Conservation (phyloP, 1,284 basidiomycete species). For the Vanrija pseudolonga region DNA sequence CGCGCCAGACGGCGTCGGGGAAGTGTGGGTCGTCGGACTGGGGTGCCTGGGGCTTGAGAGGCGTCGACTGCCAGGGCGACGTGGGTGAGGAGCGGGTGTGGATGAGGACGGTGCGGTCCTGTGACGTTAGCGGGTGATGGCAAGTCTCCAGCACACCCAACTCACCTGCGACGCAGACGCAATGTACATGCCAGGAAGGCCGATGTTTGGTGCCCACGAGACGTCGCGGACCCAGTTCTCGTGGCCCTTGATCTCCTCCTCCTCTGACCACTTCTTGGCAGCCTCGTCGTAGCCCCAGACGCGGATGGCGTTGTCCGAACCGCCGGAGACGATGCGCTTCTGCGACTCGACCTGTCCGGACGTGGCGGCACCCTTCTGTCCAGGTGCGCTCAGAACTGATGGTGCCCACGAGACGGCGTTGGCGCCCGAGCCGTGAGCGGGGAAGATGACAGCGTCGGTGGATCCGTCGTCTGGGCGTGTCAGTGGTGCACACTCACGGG, state of each 20-base stretch:
- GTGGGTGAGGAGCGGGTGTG: conserved; percentile 84
- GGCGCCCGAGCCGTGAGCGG: conserved; percentile 92
- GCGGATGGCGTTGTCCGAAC: conserved; percentile 92
- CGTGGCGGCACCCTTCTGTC: conserved; percentile 7
- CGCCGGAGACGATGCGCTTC: conserved; percentile 90
- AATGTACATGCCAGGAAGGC: conserved; percentile 88
- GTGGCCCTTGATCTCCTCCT: conserved; percentile 84
- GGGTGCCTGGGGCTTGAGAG: conserved; percentile 67
- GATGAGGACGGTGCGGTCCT: conserved; percentile 88
- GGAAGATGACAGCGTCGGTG: conserved; percentile 92
- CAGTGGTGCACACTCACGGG: not conserved
- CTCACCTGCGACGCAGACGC: conserved; percentile 86
- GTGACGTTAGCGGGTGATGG: not conserved
- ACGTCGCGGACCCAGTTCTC: conserved; percentile 98
- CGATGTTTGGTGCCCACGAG: conserved; percentile 95
- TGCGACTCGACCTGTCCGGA: conserved; percentile 17
- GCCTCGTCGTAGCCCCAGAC: conserved; percentile 72
- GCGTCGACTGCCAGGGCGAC: conserved; percentile 77
- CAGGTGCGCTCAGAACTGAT: conserved; percentile 56
- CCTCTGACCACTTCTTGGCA: conserved; percentile 72
- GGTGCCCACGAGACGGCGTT: conserved; percentile 98
- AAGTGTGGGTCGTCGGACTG: conserved; percentile 63
- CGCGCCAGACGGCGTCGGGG: conserved; percentile 93
- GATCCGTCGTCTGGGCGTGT: conserved; percentile 79
- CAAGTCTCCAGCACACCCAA: not conserved